Base-by-base conservation (phyloP, 1,284 basidiomycete species). In the Cryptococcus sp. region DNA sequence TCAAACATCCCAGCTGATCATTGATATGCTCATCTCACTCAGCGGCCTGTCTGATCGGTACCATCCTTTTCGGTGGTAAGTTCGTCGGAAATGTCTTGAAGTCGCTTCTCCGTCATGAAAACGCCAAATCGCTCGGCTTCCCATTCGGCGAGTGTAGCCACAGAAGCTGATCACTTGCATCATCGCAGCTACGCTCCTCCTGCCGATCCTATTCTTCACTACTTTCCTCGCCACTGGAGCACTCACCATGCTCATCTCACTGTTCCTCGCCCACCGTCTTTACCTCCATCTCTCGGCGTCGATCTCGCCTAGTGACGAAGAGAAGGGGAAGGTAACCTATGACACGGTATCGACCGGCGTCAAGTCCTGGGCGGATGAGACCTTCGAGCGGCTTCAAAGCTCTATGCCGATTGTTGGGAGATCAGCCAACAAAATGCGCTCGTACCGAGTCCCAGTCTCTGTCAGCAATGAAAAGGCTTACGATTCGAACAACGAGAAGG, bases 251-350 rank as follows among this genome's bases (percentile, higher is more conserved):
- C 68, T 76, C 13, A 54, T 76, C 5, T 50, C 55, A 41, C 65
- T 74, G 30, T 77, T 77, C 67, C 71, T 77, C 51, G 54, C 58
- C 2, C 70, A 77, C 57, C 53, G 75, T 35, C 68, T 77, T 11
- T 75, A 71, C 61, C 65, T 75, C 39, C 68, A 75, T 62, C 38
- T 74, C 35, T 45, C 55, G 17, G 40, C 53, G 8, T 46, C 57
- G 27, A 55, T 27, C 35, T 43, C 51, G 30, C 30, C 30, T 10
- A 8, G 13, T 8, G 30, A 35, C 13, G 30, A 35, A 10, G 40
- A 57, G 22, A 39, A 20, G 16, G 45, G 43, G 16, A 54, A 50
- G 3, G 11, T 53, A 6, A 46, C 41, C 30, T 39, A 50, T 38
- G 16, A 42, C 22, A 52, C 45, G 16, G 30, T 50, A 27, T 25